Evolutionary conservation across 2,329 filamentous ascomycete species (phyloP).

Genomic region (Neofusicoccum sp.): DNA sequence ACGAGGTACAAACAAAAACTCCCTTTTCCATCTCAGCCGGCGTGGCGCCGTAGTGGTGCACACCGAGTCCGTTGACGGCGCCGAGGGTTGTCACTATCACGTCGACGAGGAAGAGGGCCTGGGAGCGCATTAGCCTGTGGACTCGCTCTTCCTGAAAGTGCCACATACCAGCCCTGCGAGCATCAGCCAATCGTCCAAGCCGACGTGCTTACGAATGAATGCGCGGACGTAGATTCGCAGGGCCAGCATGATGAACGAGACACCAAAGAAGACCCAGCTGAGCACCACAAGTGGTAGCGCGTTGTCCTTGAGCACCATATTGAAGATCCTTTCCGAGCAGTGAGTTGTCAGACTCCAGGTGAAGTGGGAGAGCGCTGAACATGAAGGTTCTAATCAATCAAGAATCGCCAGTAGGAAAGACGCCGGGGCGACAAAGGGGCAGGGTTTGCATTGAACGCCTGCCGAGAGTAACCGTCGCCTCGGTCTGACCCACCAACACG

Average conservation of each 20-base stretch:
- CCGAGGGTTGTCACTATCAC: background rate
- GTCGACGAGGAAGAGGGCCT: constrained; percentile 5
- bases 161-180: constrained; percentile 11
- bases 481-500: too few relatives aligned
- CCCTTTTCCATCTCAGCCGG: background rate
- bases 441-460: too few relatives aligned
- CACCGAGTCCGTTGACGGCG: constrained; percentile 6
- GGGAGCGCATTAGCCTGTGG: background rate
- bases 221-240: constrained; percentile 8
- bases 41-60: background rate
- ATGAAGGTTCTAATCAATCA: background rate
- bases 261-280: constrained; percentile 1
- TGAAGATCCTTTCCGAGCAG: background rate
- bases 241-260: constrained; percentile 1
- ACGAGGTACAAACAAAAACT: background rate
- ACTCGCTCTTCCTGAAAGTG: background rate
- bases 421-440: too few relatives aligned
- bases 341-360: background rate
- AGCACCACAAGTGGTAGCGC: constrained; percentile 3
- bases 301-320: constrained; percentile 11
- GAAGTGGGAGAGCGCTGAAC: background rate
- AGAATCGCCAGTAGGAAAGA: too few relatives aligned
- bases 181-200: constrained; percentile 16
- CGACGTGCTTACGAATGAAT: background rate
- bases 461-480: too few relatives aligned